Percentiles rank a stretch among this genome's conserved stretches.
Conservation (phyloP, 1,284 basidiomycete species). For the Macrocystidia cucumis region DNA sequence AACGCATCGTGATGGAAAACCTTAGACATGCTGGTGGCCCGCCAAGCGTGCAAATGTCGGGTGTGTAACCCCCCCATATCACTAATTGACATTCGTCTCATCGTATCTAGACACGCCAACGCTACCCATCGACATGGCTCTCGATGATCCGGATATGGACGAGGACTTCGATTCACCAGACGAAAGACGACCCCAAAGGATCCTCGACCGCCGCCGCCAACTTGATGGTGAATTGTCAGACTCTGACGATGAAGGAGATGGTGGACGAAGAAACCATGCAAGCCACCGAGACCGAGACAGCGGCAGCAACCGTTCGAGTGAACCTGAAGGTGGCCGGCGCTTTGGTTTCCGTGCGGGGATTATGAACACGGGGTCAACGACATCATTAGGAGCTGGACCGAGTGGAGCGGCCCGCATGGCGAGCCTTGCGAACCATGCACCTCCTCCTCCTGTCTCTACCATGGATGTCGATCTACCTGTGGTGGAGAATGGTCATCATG, state of each 20-base stretch:
- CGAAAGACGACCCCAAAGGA: slow-evolving; percentile 61
- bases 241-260: slow-evolving; percentile 84
- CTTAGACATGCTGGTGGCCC: slow-evolving; percentile 79
- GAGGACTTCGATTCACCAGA: slow-evolving; percentile 78
- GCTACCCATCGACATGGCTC: slow-evolving; percentile 66
- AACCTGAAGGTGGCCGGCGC: slow-evolving; percentile 28
- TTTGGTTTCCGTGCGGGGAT: slow-evolving; percentile 66
- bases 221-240: slow-evolving; percentile 77
- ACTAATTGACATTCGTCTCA: slow-evolving; percentile 4
- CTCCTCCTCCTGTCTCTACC: slow-evolving; percentile 25
- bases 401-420: slow-evolving; percentile 53
- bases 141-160: slow-evolving; percentile 75
- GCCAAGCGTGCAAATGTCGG: slow-evolving; percentile 85
- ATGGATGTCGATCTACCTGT: slow-evolving; percentile 41
- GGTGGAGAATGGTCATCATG: slow-evolving; percentile 10
- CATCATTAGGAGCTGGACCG: slow-evolving; percentile 63
- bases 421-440: no score
- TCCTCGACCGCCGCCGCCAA: slow-evolving; percentile 69
- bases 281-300: slow-evolving; percentile 47
- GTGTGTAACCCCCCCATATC: slow-evolving; percentile 32
- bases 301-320: slow-evolving; percentile 19
- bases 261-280: slow-evolving; percentile 61
- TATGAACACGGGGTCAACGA: slow-evolving; percentile 49
- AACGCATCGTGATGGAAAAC: slow-evolving; percentile 88
- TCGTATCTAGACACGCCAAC: slow-evolving; percentile 60